Evolutionary conservation across 2,329 filamentous ascomycete species (phyloP).

Genomic region (Colletotrichum eremochloae): DNA sequence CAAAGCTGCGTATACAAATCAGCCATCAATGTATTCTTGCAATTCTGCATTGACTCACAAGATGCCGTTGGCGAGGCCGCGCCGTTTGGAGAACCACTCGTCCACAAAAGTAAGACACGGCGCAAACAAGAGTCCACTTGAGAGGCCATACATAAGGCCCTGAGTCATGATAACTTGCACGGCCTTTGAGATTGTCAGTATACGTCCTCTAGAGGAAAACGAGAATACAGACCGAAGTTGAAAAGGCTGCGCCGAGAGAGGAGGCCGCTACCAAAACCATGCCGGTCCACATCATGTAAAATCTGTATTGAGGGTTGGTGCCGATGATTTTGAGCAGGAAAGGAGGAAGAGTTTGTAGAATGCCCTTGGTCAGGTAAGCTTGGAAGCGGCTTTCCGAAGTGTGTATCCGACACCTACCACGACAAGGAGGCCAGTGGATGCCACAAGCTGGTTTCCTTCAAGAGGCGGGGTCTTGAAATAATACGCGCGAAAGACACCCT

Average conservation of each 20-base stretch:
- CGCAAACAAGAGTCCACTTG: conserved; percentile 53
- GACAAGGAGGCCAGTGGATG: conserved; percentile 20
- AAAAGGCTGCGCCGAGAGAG: conserved; percentile 22
- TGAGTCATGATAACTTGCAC: conserved; percentile 26
- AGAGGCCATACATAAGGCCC: conserved; percentile 23
- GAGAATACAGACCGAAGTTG: background rate
- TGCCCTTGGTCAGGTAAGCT: background rate
- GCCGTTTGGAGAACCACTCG: conserved; percentile 56
- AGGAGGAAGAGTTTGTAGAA: conserved; percentile 16
- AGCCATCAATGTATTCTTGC: background rate
- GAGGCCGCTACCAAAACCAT: conserved; percentile 21
- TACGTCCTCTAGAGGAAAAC: too few species aligned
- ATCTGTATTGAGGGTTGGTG: background rate
- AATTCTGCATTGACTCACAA: background rate
- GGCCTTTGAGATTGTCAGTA: background rate
- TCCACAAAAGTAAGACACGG: conserved; percentile 53
- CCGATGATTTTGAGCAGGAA: conserved; percentile 21
- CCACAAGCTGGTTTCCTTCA: conserved; percentile 20
- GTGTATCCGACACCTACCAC: background rate
- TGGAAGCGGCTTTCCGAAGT: accelerated
- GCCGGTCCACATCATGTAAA: conserved; percentile 24
- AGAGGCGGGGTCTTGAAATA: conserved; percentile 31
- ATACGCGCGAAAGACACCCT: conserved; percentile 24
- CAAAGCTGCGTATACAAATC: background rate
- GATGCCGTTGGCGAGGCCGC: conserved; percentile 57